phyloP scores from a whole-genome alignment of 2,329 filamentous ascomycete species.

The Stenocarpella maydis region DNA sequence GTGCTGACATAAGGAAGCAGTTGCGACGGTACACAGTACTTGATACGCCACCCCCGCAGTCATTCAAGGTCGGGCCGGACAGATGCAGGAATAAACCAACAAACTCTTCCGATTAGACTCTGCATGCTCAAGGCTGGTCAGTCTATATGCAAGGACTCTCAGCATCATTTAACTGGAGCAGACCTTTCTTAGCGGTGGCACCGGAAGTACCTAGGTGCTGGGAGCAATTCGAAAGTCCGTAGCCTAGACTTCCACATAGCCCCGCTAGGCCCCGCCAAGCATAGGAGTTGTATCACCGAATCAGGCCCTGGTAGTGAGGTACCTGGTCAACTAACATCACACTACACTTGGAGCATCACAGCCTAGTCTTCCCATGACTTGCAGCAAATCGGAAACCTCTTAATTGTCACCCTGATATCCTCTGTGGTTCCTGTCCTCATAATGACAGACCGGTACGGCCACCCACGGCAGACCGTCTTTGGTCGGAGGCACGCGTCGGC shows the following conservation, averaged over 20 bases:
- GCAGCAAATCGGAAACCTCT: not conserved
- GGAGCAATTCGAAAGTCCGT: too few species aligned
- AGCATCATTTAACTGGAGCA: too few species aligned
- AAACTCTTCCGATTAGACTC: too few species aligned
- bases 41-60: too few species aligned
- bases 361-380: not conserved
- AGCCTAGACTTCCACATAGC: not conserved
- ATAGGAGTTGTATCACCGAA: not conserved
- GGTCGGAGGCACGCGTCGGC: conserved; percentile 34
- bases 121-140: too few species aligned
- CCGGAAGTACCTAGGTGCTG: too few species aligned
- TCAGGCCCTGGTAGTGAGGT: not conserved
- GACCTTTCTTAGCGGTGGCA: too few species aligned
- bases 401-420: not conserved
- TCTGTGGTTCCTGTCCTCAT: not conserved
- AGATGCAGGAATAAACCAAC: too few species aligned
- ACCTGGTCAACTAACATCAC: not conserved
- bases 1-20: conserved; percentile 16
- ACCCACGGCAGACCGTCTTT: conserved; percentile 34
- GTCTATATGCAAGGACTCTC: too few species aligned
- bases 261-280: not conserved
- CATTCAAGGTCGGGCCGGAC: not conserved
- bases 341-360: not conserved
- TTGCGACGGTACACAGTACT: too few species aligned
- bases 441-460: conserved; percentile 40